phyloP scores from a whole-genome alignment of 2,329 filamentous ascomycete species.

The Penicillium hordei region DNA sequence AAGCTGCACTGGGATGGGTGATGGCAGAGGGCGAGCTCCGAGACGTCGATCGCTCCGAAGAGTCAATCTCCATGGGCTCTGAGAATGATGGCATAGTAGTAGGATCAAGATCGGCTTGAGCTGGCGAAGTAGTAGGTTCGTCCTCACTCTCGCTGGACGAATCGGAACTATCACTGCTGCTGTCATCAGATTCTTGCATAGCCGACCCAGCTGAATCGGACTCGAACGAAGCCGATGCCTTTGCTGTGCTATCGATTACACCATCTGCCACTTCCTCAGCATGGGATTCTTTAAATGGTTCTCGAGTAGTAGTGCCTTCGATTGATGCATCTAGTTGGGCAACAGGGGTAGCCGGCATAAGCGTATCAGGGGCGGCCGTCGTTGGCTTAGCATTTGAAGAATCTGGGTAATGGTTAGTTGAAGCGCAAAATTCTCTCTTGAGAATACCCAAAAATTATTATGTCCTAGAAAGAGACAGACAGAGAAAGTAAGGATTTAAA shows the following conservation, averaged over 20 bases:
- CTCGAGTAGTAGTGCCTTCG: neutral
- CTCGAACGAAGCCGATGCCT: constrained; percentile 22
- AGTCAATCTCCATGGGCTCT: constrained; percentile 4
- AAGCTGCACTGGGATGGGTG: constrained; percentile 13
- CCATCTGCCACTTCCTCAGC: constrained; percentile 14
- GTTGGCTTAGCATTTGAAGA: constrained; percentile 34
- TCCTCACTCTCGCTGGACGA: constrained; percentile 17
- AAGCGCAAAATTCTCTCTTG: constrained; percentile 17
- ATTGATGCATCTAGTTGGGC: neutral
- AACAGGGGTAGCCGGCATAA: neutral
- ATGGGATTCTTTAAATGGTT: constrained; percentile 10
- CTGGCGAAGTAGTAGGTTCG: constrained; percentile 18
- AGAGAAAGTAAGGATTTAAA: neutral
- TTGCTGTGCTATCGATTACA: constrained; percentile 13
- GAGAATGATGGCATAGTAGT: neutral
- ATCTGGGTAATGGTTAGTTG: constrained; percentile 40
- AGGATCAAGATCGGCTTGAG: constrained; percentile 9
- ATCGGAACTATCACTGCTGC: constrained; percentile 15
- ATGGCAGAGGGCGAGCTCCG: constrained; percentile 1
- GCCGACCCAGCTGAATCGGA: constrained; percentile 36
- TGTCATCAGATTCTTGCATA: constrained; percentile 42
- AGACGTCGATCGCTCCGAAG: neutral
- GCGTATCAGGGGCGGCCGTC: neutral
- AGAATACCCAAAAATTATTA: neutral
- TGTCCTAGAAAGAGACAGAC: neutral